Evolutionary conservation across 495 filamentous ascomycete species (phyloP).

Genomic region (Trichoderma erinaceum): DNA sequence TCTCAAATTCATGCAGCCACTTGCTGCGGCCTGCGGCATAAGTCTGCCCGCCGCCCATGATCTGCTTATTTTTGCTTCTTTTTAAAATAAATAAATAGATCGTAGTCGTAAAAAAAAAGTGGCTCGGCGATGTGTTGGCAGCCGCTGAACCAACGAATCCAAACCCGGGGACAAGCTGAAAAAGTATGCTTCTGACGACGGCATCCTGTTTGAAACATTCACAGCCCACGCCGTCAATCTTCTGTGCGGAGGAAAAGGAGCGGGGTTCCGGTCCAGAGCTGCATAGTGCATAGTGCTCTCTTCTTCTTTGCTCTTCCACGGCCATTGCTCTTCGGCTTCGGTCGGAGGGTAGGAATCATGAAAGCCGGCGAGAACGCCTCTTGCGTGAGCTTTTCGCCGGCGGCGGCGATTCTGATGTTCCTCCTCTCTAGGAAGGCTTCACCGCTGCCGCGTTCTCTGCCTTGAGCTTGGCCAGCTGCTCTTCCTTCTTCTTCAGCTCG

Average conservation of each 20-base stretch:
- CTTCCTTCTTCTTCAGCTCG: constrained; percentile 57
- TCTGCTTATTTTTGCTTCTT: neutral
- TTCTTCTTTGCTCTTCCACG: neutral
- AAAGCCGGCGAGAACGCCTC: neutral
- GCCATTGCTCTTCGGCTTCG: neutral
- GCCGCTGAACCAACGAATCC: neutral
- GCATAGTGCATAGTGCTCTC: neutral
- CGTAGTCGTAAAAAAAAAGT: neutral
- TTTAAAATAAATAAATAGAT: neutral
- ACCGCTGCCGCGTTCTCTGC: constrained; percentile 22
- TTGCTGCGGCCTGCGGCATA: constrained; percentile 10
- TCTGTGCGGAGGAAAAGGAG: neutral
- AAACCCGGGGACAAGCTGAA: neutral
- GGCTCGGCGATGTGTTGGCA: constrained; percentile 2
- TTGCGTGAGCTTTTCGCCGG: neutral
- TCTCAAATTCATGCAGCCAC: neutral
- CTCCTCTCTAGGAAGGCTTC: constrained; percentile 6
- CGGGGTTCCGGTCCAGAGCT: neutral
- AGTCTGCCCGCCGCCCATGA: neutral
- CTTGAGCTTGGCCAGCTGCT: constrained; percentile 40
- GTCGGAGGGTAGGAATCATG: neutral
- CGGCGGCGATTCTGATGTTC: neutral
- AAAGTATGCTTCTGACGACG: neutral
- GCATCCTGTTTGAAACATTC: neutral
- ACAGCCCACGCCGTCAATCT: neutral